Evolutionary conservation across 176 grass and related monocot genomes (phyloP), one percentile per base, ranked within the genome.

Genomic region (Carex myosuroides): DNA sequence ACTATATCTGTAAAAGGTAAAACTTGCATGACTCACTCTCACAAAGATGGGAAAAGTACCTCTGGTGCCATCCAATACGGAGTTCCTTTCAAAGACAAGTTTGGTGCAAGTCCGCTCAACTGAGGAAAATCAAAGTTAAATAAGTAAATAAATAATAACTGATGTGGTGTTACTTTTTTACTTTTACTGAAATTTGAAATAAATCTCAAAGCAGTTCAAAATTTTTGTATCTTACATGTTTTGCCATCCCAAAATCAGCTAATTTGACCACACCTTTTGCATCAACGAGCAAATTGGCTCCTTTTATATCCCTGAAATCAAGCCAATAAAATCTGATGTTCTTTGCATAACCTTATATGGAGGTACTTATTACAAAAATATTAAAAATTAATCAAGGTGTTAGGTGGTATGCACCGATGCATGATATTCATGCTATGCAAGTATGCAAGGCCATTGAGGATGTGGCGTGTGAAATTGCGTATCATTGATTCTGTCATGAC

Each of bases 61-160:
- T 99, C 96, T 70, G 96, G 96, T 78, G 96, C 96, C 96, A 99
- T 99, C 96, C 96, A 99, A 78, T 95, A 93, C 69, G 96, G 93
- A 46, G 96, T 95, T 83, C 96, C 96, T 78, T 93, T 99, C 72
- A 99, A 74, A 54, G 96, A 99, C 86, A 92, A 91, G 86, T 91
- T 91, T 24, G 93, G 91, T 72, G 91, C 89, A 48, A 89, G 93
- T 26, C 85, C 92, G 66, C 89, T 94, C 85, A 99, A 87, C 95
- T 98, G 86, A 81, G 70, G 82, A 77, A 32, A 70, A 81, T 20
- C 48, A 61, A 86, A 89, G 89, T 70, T 32, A 37, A 21, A 56
- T 32, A n/a, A 46, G 65, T 64, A 20, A 63, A n/a, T 13, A 66
- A 79, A 87, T 6, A 83, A 86, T 39, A 67, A 16, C 0, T 37